These are phyloP conservation scores for Spizellomyces sp. DNA, from an alignment of 192 early-diverging fungal genomes.

Conservation along the genomic window DNA sequence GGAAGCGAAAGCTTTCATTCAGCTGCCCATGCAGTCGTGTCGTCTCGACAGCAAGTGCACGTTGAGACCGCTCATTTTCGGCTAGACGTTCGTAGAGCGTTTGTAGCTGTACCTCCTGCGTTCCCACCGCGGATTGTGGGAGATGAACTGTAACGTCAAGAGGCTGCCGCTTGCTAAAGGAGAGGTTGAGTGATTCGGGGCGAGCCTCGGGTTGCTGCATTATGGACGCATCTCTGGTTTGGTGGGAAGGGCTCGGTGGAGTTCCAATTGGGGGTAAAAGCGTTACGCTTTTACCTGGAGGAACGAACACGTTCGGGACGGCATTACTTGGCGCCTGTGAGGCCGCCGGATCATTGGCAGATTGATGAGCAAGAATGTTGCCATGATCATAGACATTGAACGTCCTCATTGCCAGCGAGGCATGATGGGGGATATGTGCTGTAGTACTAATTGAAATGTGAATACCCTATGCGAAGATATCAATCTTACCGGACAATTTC, in stretches of 20 bases:
- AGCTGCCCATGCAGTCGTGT: constrained; percentile 4
- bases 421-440: too few relatives aligned
- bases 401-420: not conserved
- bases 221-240: too few relatives aligned
- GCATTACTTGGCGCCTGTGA: too few relatives aligned
- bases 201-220: too few relatives aligned
- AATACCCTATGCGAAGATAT: too few relatives aligned
- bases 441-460: too few relatives aligned
- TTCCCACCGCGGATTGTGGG: not conserved
- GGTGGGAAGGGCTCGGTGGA: not conserved
- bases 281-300: too few relatives aligned
- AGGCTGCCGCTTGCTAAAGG: not conserved
- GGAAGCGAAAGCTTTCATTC: constrained; percentile 14
- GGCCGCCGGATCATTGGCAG: too few relatives aligned
- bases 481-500: too few relatives aligned
- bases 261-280: not conserved
- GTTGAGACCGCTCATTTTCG: constrained; percentile 21
- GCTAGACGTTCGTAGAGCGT: constrained; percentile 5
- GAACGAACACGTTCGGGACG: too few relatives aligned
- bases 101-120: constrained; percentile 10
- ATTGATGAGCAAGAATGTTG: constrained; percentile 5
- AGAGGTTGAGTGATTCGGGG: too few relatives aligned
- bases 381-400: not conserved
- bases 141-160: not conserved
- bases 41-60: constrained; percentile 5